phyloP scores from a whole-genome alignment of 1,284 basidiomycete species.

The Ustanciosporium gigantosporum region DNA sequence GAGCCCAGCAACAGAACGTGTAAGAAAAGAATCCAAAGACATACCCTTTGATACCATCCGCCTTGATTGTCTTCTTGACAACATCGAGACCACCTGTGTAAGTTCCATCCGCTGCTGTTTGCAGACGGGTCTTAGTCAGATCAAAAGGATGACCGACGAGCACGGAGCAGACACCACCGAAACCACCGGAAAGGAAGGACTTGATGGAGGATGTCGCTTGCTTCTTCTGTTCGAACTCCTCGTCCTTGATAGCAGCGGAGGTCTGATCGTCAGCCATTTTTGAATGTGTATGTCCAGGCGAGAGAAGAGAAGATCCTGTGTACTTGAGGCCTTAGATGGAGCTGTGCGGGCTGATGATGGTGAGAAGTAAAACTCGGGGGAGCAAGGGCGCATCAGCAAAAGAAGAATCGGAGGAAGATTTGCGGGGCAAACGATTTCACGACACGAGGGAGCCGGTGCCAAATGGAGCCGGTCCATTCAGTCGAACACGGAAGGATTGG shows the following conservation, averaged over 20 bases:
- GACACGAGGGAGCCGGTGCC: too few relatives aligned
- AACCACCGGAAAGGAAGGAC: constrained; percentile 70
- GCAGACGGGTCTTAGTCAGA: constrained; percentile 87
- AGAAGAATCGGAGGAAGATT: too few relatives aligned
- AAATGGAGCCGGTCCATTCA: too few relatives aligned
- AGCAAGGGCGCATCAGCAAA: too few relatives aligned
- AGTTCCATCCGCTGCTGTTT: constrained; percentile 85
- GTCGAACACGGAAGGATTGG: too few relatives aligned
- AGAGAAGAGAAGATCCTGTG: too few relatives aligned
- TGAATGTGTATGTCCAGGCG: too few relatives aligned
- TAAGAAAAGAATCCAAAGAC: not conserved
- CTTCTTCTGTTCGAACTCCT: constrained; percentile 48
- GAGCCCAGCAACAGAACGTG: not conserved
- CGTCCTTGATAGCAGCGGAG: constrained; percentile 37
- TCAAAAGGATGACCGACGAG: constrained; percentile 97
- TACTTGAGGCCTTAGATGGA: too few relatives aligned
- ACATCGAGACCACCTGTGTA: constrained; percentile 94
- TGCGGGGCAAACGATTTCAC: too few relatives aligned
- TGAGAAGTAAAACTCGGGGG: too few relatives aligned
- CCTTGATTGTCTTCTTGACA: constrained; percentile 82
- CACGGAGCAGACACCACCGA: constrained; percentile 83
- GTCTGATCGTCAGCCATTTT: constrained; percentile 52
- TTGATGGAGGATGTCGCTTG: constrained; percentile 54
- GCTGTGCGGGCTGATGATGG: too few relatives aligned
- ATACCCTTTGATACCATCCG: constrained; percentile 83